These are phyloP conservation scores for Alnus glutinosa DNA, from an alignment of 306 rosid species.

Conservation along the genomic window DNA sequence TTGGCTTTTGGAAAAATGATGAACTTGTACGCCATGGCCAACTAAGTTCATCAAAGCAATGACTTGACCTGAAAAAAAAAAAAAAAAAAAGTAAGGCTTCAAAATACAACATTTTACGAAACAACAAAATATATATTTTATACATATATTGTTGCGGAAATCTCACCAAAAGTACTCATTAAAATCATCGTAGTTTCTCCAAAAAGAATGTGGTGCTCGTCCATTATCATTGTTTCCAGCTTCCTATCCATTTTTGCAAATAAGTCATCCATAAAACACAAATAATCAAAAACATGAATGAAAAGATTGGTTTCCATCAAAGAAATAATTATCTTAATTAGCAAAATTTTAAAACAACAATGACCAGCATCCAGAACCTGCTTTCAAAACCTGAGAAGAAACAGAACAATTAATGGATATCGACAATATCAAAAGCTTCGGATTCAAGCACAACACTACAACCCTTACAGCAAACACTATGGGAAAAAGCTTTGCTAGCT, in stretches of 20 bases:
- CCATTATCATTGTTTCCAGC: slow-evolving; percentile 81
- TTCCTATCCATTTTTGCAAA: slow-evolving; percentile 57
- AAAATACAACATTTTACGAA: not conserved
- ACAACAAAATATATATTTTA: not conserved
- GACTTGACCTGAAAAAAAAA: slow-evolving; percentile 59
- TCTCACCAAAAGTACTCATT: slow-evolving; percentile 91
- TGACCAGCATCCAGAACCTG: not conserved
- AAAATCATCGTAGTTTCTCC: slow-evolving; percentile 98
- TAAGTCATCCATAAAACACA: slow-evolving; percentile 15
- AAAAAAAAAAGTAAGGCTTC: slow-evolving; percentile 19
- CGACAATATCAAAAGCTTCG: not conserved
- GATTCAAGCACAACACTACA: not conserved
- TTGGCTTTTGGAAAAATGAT: slow-evolving; percentile 77
- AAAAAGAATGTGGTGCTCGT: slow-evolving; percentile 88
- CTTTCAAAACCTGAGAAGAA: not conserved
- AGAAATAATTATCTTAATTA: not conserved
- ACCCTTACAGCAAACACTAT: not conserved
- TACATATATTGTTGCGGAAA: not conserved
- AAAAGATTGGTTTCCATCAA: not conserved
- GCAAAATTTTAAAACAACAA: not conserved
- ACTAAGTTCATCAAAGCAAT: slow-evolving; percentile 84
- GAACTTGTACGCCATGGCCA: slow-evolving; percentile 81
- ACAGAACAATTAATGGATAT: not conserved
- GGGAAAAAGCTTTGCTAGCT: not conserved
- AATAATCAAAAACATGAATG: not conserved